A percentile compares a stretch with the other conserved stretches of the same genome.
phyloP scores from a whole-genome alignment of 495 filamentous ascomycete genomes.

The Aspergillus panamensis region DNA sequence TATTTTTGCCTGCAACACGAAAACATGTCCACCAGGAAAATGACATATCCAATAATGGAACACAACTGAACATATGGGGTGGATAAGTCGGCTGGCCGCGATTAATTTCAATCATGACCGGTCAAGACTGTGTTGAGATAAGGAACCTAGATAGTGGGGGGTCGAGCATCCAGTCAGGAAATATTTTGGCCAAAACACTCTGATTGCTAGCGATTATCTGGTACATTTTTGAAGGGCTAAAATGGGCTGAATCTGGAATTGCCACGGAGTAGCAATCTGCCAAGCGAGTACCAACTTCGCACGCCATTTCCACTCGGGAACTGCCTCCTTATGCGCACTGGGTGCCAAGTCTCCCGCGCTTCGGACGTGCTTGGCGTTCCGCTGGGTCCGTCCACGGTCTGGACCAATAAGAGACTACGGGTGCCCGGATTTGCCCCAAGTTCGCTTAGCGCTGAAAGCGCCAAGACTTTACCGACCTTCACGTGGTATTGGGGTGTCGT shows the following conservation, averaged over 20 bases:
- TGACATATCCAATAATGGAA: constrained; percentile 17
- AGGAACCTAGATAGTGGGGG: constrained; percentile 9
- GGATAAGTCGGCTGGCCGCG: constrained; percentile 18
- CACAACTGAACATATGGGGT: constrained; percentile 10
- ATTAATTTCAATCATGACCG: constrained; percentile 11
- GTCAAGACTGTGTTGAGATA: not conserved
- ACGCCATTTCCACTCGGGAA: constrained; percentile 23
- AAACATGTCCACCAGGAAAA: constrained; percentile 6
- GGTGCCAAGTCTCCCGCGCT: constrained; percentile 31
- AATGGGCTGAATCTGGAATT: constrained; percentile 28
- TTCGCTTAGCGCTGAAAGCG: constrained; percentile 8
- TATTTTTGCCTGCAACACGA: constrained; percentile 9
- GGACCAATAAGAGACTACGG: constrained; percentile 19
- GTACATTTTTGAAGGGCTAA: constrained; percentile 10
- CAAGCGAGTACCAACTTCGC: constrained; percentile 25
- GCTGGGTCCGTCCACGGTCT: constrained; percentile 17
- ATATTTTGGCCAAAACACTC: not conserved
- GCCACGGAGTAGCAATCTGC: constrained; percentile 21
- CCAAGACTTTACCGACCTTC: constrained; percentile 26
- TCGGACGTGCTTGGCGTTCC: constrained; percentile 28
- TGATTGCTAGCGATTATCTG: constrained; percentile 2
- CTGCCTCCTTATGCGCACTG: constrained; percentile 12
- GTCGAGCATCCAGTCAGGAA: constrained; percentile 10
- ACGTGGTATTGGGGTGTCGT: constrained; percentile 15
- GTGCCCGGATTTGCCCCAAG: not conserved